Base-by-base conservation (phyloP, 371 early-diverging fungal genomes). In the Apophysomyces ossiformis region DNA sequence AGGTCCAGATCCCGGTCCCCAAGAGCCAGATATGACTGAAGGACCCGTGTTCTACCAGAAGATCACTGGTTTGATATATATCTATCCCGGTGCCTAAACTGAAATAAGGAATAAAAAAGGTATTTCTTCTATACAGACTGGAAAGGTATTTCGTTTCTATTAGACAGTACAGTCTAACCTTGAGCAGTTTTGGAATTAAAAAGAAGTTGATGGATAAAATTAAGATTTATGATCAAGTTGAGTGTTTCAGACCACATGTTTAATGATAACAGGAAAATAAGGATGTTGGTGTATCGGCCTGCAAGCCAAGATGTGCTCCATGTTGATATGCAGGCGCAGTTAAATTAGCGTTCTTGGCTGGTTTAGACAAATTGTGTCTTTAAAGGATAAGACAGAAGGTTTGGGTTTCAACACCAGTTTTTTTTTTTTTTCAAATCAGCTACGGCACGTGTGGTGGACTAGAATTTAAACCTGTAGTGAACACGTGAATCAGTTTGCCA, bases 1-100 rank as follows among this genome's bases (percentile, higher is more conserved):
- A 64, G 66, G 18, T 67, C 72, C 26, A 67, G 72, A 32, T 71
- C 72, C 35, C 72, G 72, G 37, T 71, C 72, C 15, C 72, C 72
- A n/a, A 37, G 72, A 54, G 45, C 36, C 38, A 62, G 66, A 13
- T 69, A 69, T 39, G 70, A 69, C 56, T 69, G 62, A 64, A 44
- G 35, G 54, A 50, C 54, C 54, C 18, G 21, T 47, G 47, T 2
- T 50, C 21, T 21, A 50, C 54, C 54, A 50, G 54, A 50, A 16
- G 5, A 50, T 50, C 21, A 21, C 54, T 50, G 54, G 54, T 50
- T 50, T 50, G 54, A 50, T 50, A 50, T 50, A n/a, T 50, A 50
- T 50, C 54, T 50, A 50, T 16, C 21, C 54, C 54, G 54, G 54
- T 50, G 54, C 54, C 54, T 50, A 50, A 50, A 50, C 18, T 50